Evolutionary conservation across 2,329 filamentous ascomycete genomes (phyloP).

Genomic region (Chaetomium sp.): DNA sequence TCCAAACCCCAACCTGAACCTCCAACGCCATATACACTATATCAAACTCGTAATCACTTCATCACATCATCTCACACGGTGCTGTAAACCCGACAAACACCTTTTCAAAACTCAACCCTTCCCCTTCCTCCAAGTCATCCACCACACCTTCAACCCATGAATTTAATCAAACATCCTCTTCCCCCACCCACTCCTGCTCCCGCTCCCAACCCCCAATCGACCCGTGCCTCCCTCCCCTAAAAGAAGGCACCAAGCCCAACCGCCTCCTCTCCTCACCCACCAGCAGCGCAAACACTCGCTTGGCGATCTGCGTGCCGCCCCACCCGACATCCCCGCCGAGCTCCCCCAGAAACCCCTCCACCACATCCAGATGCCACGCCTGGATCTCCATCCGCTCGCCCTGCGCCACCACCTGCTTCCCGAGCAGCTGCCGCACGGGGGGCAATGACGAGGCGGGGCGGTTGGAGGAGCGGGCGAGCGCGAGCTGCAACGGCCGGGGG

Average conservation of each 20-base stretch:
- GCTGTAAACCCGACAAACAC: not conserved
- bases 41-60: slow-evolving; percentile 10
- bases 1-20: slow-evolving; percentile 1
- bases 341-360: slow-evolving; percentile 55
- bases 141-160: not conserved
- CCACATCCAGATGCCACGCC: slow-evolving; percentile 60
- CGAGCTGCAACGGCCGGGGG: slow-evolving; percentile 44
- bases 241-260: slow-evolving; percentile 31
- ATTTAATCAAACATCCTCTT: not conserved
- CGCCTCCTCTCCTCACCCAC: slow-evolving; percentile 51
- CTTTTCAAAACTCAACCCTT: not conserved
- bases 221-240: slow-evolving; percentile 30
- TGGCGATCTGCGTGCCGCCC: slow-evolving; percentile 53
- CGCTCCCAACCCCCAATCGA: slow-evolving; percentile 35
- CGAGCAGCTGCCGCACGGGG: slow-evolving; percentile 43
- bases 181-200: not conserved
- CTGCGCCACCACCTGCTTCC: slow-evolving; percentile 52
- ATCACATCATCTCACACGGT: slow-evolving; percentile 1
- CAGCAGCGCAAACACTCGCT: slow-evolving; percentile 57
- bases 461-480: slow-evolving; percentile 15
- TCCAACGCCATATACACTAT: slow-evolving; percentile 3
- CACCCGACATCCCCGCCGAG: slow-evolving; percentile 39
- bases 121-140: not conserved
- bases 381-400: slow-evolving; percentile 53
- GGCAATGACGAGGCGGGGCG: not conserved